Base-by-base conservation (phyloP, 2,329 filamentous ascomycete species). In the Claviceps pusilla region DNA sequence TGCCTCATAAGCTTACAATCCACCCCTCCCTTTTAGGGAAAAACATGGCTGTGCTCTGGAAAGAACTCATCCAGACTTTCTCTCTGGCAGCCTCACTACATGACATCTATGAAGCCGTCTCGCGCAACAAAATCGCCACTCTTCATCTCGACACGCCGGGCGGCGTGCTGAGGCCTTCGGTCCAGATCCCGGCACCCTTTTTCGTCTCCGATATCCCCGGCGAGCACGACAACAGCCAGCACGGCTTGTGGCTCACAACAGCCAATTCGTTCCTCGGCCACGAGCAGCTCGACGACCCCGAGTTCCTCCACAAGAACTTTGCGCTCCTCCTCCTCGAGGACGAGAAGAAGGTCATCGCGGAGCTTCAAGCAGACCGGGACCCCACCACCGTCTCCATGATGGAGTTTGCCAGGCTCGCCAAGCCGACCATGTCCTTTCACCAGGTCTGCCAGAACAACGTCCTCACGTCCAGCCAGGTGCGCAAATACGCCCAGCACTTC, bases 401-500 rank as follows among this genome's bases (percentile, higher is more conserved):
- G 3, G 87, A 90, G 66, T 89, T 90, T 68, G 85, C 87, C 41
- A 82, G 86, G 57, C 78, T 89, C 59, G 90, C 76, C 61, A 87
- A 77, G 61, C 82, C 83, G 10, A 85, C 79, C 11, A 71, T 81
- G 59, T 84, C 82, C 71, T 83, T 86, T 65, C 72, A 81, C 54
- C 87, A 90, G 65, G 80, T 89, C 53, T 81, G 84, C 16, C 79
- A 83, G 59, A 80, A 77, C 59, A 81, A 86, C 52, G 79, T 83
- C 24, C 84, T 97, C 52, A 83, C 86, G 3, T 76, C 93, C 1
- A 77, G 81, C 37, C 87, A 95, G 60, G 85, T 97, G 58, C 85
- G 91, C 58, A 84, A 88, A 61, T 87, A 95, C 58, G 89, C 90
- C 10, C 86, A 88, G 55, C 93, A 97, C 71, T 84, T 98, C 58